Evolutionary conservation across 1,284 basidiomycete species (phyloP).

Genomic region (Nidula niveotomentosa): DNA sequence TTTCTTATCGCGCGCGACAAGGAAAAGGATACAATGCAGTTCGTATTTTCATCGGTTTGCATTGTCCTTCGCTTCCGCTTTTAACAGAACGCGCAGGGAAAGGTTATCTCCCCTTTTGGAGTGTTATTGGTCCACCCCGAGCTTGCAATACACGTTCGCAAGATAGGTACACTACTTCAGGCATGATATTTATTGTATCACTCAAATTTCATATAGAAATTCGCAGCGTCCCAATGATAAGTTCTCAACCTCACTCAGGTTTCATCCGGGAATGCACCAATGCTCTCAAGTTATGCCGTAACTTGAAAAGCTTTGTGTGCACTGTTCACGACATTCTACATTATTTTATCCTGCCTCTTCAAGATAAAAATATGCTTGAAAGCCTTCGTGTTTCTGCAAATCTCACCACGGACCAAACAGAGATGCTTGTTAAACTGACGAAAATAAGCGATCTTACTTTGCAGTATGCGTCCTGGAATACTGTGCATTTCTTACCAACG

Average conservation of each 20-base stretch:
- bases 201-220: conserved; percentile 40
- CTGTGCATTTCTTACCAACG: conserved; percentile 52
- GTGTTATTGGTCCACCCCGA: conserved; percentile 49
- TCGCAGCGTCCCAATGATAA: conserved; percentile 39
- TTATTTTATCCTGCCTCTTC: conserved; percentile 45
- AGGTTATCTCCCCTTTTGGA: conserved; percentile 56
- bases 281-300: conserved; percentile 46
- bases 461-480: conserved; percentile 59
- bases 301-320: conserved; percentile 57
- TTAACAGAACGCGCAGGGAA: conserved; percentile 18
- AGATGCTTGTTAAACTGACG: conserved; percentile 38
- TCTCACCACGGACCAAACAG: conserved; percentile 47
- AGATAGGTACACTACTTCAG: conserved; percentile 44
- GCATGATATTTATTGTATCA: background rate
- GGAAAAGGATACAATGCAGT: conserved; percentile 56
- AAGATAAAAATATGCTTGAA: conserved; percentile 40
- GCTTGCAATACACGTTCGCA: conserved; percentile 56
- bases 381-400: conserved; percentile 48
- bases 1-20: conserved; percentile 53
- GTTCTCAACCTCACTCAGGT: conserved; percentile 30
- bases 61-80: background rate
- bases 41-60: conserved; percentile 12
- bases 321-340: conserved; percentile 42
- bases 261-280: conserved; percentile 54
- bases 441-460: conserved; percentile 47